phyloP scores from a whole-genome alignment of 164 flowering plant genomes.

The Aristolochia californica region DNA sequence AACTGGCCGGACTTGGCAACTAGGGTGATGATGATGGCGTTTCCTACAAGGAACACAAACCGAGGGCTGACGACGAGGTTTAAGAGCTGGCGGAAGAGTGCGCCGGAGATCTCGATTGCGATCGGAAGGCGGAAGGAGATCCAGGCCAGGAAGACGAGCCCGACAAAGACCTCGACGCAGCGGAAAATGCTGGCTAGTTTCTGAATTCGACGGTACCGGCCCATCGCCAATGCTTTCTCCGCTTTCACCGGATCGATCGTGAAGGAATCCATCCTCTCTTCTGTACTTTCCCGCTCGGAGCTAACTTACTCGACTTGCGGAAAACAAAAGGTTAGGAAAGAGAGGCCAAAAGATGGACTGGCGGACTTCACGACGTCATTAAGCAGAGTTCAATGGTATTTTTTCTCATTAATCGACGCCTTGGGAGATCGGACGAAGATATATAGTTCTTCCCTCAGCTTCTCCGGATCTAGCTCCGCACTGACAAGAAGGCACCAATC shows the following conservation, averaged over 20 bases:
- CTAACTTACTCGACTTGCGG: not conserved
- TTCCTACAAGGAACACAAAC: slow-evolving; percentile 52
- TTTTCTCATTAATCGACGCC: too few relatives aligned
- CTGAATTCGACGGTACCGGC: slow-evolving; percentile 20
- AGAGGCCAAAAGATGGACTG: too few relatives aligned
- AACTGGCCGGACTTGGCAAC: slow-evolving; percentile 44
- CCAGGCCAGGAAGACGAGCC: slow-evolving; percentile 32
- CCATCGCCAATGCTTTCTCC: slow-evolving; percentile 40
- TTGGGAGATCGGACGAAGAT: too few relatives aligned
- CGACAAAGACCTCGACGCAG: slow-evolving; percentile 31
- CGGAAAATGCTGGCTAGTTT: slow-evolving; percentile 38
- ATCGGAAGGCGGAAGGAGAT: slow-evolving; percentile 30
- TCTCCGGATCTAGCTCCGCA: too few relatives aligned
- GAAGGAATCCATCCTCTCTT: slow-evolving; percentile 7
- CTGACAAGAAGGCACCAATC: too few relatives aligned
- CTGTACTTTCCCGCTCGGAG: not conserved
- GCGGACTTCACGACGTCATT: too few relatives aligned
- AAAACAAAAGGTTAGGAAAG: too few relatives aligned
- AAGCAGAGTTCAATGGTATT: too few relatives aligned
- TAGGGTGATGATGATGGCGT: slow-evolving; percentile 38
- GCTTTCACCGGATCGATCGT: slow-evolving; percentile 28
- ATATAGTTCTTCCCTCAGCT: too few relatives aligned
- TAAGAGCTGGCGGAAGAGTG: slow-evolving; percentile 23
- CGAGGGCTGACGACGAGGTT: slow-evolving; percentile 28
- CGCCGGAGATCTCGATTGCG: slow-evolving; percentile 28